phyloP scores from a whole-genome alignment of 176 grass and related monocot species.

The Bolboschoenus planiculmis region DNA sequence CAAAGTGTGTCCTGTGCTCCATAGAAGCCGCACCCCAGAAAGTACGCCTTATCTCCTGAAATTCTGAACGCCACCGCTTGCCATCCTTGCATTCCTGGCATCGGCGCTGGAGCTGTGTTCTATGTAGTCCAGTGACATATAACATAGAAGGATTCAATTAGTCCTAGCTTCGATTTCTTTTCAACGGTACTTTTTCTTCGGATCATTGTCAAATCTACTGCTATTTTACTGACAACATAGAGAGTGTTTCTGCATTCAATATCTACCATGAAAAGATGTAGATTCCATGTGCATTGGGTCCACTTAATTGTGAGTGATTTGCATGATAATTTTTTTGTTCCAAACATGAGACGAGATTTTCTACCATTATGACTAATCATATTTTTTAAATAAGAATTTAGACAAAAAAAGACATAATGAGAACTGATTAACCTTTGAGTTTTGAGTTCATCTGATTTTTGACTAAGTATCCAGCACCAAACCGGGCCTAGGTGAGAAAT shows the following conservation, averaged over 20 bases:
- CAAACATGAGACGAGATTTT: neutral
- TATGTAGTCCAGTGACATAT: slow-evolving; percentile 21
- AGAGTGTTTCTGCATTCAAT: neutral
- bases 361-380: neutral
- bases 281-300: neutral
- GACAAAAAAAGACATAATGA: slow-evolving; percentile 3
- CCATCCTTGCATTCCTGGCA: slow-evolving; percentile 76
- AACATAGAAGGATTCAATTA: slow-evolving; percentile 2
- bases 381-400: neutral
- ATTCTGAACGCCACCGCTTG: slow-evolving; percentile 95
- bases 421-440: slow-evolving; percentile 14
- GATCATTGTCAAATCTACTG: neutral
- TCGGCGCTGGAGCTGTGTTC: slow-evolving; percentile 89
- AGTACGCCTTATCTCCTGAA: slow-evolving; percentile 93
- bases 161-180: neutral
- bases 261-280: neutral
- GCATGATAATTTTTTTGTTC: neutral
- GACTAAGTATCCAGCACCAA: neutral
- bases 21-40: slow-evolving; percentile 91
- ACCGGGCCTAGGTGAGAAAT: neutral
- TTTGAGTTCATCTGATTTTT: neutral
- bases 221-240: neutral
- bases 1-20: slow-evolving; percentile 98
- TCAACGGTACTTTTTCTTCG: neutral
- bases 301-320: neutral